Conservation (phyloP, 2,329 filamentous ascomycete species). For the Aspergillus floridensis region DNA sequence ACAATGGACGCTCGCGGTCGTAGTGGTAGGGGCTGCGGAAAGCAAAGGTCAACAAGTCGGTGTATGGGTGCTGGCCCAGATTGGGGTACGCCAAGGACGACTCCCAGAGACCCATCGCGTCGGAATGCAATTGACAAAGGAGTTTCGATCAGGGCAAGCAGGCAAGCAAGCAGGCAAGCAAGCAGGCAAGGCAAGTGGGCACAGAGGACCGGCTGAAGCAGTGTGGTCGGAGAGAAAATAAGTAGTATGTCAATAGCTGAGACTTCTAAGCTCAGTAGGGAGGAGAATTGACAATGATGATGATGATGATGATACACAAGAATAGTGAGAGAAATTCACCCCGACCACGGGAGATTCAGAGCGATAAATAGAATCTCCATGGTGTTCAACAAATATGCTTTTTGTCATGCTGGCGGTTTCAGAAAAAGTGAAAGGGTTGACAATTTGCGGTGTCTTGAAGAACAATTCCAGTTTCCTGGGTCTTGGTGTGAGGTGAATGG, state of each 20-base stretch:
- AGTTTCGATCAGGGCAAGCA: background rate
- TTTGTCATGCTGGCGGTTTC: constrained; percentile 17
- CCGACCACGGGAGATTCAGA: constrained; percentile 4
- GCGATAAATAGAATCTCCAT: constrained; percentile 20
- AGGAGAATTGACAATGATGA: background rate
- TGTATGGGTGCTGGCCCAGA: constrained; percentile 25
- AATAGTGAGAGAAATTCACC: background rate
- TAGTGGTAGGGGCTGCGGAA: constrained; percentile 37
- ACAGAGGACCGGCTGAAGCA: background rate
- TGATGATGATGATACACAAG: background rate
- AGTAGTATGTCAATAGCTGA: background rate
- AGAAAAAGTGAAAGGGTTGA: background rate
- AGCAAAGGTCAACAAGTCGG: constrained; percentile 44
- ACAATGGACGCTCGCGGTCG: constrained; percentile 39
- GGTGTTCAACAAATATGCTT: constrained; percentile 11
- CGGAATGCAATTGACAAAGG: background rate
- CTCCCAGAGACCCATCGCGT: constrained; percentile 26
- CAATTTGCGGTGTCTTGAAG: background rate
- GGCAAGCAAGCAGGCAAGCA: background rate
- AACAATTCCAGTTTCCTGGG: constrained; percentile 10
- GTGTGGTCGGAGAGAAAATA: background rate
- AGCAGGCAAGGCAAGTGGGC: background rate
- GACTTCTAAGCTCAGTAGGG: background rate
- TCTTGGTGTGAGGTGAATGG: background rate
- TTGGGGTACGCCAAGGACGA: constrained; percentile 20